These are phyloP conservation scores for Microdochium nivale DNA, from an alignment of 2,329 filamentous ascomycete species.

Conservation along the genomic window DNA sequence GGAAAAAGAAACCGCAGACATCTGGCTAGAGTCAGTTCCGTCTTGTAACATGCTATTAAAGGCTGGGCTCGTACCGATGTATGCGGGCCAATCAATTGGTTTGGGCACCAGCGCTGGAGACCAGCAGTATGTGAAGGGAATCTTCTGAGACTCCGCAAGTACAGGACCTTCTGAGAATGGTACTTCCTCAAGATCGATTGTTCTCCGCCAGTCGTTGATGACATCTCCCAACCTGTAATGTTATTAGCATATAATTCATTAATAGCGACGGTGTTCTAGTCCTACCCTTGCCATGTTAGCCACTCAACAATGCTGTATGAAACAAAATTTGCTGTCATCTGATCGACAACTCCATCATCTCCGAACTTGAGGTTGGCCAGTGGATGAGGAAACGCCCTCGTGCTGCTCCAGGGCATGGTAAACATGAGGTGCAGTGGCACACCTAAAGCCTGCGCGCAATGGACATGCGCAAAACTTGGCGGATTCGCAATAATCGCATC, in stretches of 20 bases:
- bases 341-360: too few species aligned
- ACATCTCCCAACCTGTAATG: slow-evolving; percentile 56
- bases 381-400: slow-evolving; percentile 72
- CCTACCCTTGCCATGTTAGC: slow-evolving; percentile 77
- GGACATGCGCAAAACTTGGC: slow-evolving; percentile 68
- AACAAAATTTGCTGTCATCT: slow-evolving; percentile 61
- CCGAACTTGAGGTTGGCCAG: slow-evolving; percentile 55
- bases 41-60: neutral
- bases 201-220: slow-evolving; percentile 69
- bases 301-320: slow-evolving; percentile 76
- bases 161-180: slow-evolving; percentile 73
- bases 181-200: slow-evolving; percentile 64
- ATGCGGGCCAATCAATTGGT: slow-evolving; percentile 63
- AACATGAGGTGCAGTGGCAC: slow-evolving; percentile 82
- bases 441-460: slow-evolving; percentile 66
- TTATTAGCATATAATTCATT: neutral
- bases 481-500: slow-evolving; percentile 76
- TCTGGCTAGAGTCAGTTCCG: slow-evolving; percentile 2
- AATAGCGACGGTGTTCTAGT: too few species aligned
- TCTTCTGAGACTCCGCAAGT: slow-evolving; percentile 59
- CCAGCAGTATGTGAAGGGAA: slow-evolving; percentile 88
- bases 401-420: slow-evolving; percentile 85
- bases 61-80: slow-evolving; percentile 22
- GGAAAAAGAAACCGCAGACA: slow-evolving; percentile 36
- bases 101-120: slow-evolving; percentile 73